Percentiles rank a stretch among this genome's conserved stretches.
Evolutionary conservation across 768 basidiomycete genomes (phyloP).

Genomic region (Calocera cornea): DNA sequence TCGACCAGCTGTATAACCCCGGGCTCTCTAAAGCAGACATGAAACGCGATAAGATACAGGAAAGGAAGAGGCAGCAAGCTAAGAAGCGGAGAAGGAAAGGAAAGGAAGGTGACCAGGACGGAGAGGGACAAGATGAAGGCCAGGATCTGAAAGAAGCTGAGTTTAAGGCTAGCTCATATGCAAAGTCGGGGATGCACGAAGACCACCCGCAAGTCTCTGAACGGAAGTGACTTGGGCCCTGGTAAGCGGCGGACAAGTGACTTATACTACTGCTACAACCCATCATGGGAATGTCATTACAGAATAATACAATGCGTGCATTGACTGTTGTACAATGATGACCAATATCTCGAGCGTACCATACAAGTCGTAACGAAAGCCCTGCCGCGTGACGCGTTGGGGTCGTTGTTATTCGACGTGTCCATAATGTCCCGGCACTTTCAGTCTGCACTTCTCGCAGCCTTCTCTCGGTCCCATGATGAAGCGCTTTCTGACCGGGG

Average conservation of each 20-base stretch:
- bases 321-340: neutral
- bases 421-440: conserved; percentile 59
- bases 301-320: too few species aligned
- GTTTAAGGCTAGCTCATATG: too few species aligned
- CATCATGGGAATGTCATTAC: neutral
- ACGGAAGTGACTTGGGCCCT: too few species aligned
- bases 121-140: neutral
- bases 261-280: too few species aligned
- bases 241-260: too few species aligned
- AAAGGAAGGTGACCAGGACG: neutral
- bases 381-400: too few species aligned
- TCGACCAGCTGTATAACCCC: conserved; percentile 60
- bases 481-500: conserved; percentile 23
- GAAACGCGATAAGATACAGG: conserved; percentile 54
- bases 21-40: conserved; percentile 62
- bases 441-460: conserved; percentile 50
- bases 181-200: too few species aligned
- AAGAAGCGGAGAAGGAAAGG: conserved; percentile 68
- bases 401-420: conserved; percentile 37
- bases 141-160: too few species aligned
- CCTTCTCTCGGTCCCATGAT: conserved; percentile 61
- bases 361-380: too few species aligned
- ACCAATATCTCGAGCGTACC: neutral
- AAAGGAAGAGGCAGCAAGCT: conserved; percentile 56
- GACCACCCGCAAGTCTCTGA: too few species aligned